Percentiles rank a stretch among this genome's conserved stretches.
These are phyloP conservation scores for Mycoemilia scoparia DNA, from an alignment of 192 early-diverging fungal genomes.

Conservation along the genomic window DNA sequence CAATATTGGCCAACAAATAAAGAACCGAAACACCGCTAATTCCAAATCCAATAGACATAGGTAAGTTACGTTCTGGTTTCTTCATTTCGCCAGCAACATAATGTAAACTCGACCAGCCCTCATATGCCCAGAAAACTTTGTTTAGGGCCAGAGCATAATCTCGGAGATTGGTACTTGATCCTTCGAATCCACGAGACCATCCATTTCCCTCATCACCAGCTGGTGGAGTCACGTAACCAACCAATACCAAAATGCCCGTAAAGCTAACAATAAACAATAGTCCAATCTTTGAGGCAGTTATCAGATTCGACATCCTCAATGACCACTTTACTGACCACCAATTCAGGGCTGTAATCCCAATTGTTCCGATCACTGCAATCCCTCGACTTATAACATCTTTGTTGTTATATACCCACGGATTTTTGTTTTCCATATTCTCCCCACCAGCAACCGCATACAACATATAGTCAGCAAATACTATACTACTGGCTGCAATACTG, in stretches of 20 bases:
- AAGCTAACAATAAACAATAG: slow-evolving; percentile 45
- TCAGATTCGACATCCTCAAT: slow-evolving; percentile 40
- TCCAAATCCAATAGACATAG: slow-evolving; percentile 53
- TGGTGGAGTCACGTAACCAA: slow-evolving; percentile 21
- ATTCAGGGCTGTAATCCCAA: slow-evolving; percentile 39
- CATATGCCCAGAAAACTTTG: slow-evolving; percentile 32
- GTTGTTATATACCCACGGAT: background rate
- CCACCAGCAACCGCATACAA: slow-evolving; percentile 20
- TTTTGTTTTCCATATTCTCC: slow-evolving; percentile 5
- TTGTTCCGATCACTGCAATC: slow-evolving; percentile 36
- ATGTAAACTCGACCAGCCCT: slow-evolving; percentile 55
- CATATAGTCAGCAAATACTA: slow-evolving; percentile 31
- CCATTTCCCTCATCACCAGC: slow-evolving; percentile 15
- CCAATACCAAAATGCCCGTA: slow-evolving; percentile 49
- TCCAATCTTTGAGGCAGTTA: slow-evolving; percentile 53
- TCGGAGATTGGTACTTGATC: slow-evolving; percentile 31
- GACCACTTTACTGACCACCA: slow-evolving; percentile 41
- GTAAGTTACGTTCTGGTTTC: slow-evolving; percentile 56
- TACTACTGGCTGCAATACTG: slow-evolving; percentile 26
- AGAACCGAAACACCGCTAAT: slow-evolving; percentile 47
- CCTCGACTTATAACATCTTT: slow-evolving; percentile 20
- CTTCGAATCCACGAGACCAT: slow-evolving; percentile 43
- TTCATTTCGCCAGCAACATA: slow-evolving; percentile 69
- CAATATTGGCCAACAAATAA: slow-evolving; percentile 61
- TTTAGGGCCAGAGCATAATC: slow-evolving; percentile 34